Evolutionary conservation across 164 flowering plant species (phyloP).

Genomic region (Sextonia rubra): DNA sequence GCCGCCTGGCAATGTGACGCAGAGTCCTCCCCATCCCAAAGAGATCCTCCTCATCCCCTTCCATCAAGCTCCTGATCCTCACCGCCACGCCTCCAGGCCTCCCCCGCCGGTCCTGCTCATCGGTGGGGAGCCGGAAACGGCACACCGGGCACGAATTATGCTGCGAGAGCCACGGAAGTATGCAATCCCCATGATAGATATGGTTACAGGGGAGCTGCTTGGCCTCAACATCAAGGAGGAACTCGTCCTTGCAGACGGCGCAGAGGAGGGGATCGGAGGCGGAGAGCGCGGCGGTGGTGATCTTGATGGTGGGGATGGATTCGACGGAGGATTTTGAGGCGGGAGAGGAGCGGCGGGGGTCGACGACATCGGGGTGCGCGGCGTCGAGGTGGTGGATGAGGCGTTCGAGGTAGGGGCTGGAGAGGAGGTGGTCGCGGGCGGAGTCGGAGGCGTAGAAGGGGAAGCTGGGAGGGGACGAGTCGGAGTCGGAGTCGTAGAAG

Average conservation of each 20-base stretch:
- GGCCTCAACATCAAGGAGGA: slow-evolving; percentile 36
- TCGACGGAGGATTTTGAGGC: slow-evolving; percentile 35
- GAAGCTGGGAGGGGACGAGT: neutral
- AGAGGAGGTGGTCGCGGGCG: slow-evolving; percentile 13
- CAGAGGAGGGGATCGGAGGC: slow-evolving; percentile 30
- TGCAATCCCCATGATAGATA: slow-evolving; percentile 59
- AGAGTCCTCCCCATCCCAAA: slow-evolving; percentile 6
- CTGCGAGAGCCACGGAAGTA: slow-evolving; percentile 58
- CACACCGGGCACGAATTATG: slow-evolving; percentile 67
- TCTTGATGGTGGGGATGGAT: slow-evolving; percentile 41
- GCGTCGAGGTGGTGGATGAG: slow-evolving; percentile 38
- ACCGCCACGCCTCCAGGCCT: slow-evolving; percentile 11
- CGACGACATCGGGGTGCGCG: slow-evolving; percentile 4
- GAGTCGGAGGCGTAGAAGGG: slow-evolving; percentile 15
- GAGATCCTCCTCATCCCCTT: slow-evolving; percentile 24
- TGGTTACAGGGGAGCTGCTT: slow-evolving; percentile 67
- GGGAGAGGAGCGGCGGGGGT: slow-evolving; percentile 18
- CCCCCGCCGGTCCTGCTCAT: slow-evolving; percentile 13
- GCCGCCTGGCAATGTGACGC: slow-evolving; percentile 41
- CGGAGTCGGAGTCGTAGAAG: neutral
- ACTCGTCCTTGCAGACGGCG: slow-evolving; percentile 64
- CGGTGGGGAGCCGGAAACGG: slow-evolving; percentile 37
- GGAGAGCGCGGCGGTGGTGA: slow-evolving; percentile 23
- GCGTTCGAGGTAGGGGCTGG: slow-evolving; percentile 38
- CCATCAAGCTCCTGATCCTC: slow-evolving; percentile 34